These are phyloP conservation scores for Daldinia decipiens DNA, from an alignment of 495 filamentous ascomycete genomes.

Conservation along the genomic window DNA sequence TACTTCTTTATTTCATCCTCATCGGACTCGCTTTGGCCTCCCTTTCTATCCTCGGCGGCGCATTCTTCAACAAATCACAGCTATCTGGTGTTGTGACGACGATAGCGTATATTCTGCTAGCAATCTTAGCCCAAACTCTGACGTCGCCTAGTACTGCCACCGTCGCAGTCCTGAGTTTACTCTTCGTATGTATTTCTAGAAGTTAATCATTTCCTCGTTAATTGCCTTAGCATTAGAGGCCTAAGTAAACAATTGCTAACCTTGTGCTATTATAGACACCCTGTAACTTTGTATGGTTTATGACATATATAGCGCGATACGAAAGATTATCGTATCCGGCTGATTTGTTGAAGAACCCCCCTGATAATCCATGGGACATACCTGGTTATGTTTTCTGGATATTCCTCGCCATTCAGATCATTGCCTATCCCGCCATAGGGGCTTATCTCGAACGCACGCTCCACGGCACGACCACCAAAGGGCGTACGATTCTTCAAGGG, in stretches of 20 bases:
- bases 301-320: conserved; percentile 72
- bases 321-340: conserved; percentile 65
- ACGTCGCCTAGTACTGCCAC: conserved; percentile 64
- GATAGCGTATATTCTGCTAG: conserved; percentile 72
- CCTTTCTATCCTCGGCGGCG: conserved; percentile 73
- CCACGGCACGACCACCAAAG: conserved; percentile 76
- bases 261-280: conserved; percentile 56
- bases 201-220: background rate
- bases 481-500: conserved; percentile 61
- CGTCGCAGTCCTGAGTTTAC: conserved; percentile 69
- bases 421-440: conserved; percentile 76
- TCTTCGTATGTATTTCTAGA: conserved; percentile 61
- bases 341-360: conserved; percentile 66
- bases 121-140: conserved; percentile 73
- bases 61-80: conserved; percentile 82
- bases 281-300: conserved; percentile 80
- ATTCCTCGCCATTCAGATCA: conserved; percentile 75
- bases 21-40: conserved; percentile 71
- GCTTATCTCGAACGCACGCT: conserved; percentile 76
- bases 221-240: background rate
- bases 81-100: conserved; percentile 76
- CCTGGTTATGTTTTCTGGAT: conserved; percentile 75
- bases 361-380: conserved; percentile 68
- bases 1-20: conserved; percentile 71
- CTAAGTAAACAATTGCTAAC: background rate